Percentiles rank a stretch among this genome's conserved stretches.
Conservation (phyloP, 2,329 filamentous ascomycete genomes). For the Colletotrichum brevisporum region DNA sequence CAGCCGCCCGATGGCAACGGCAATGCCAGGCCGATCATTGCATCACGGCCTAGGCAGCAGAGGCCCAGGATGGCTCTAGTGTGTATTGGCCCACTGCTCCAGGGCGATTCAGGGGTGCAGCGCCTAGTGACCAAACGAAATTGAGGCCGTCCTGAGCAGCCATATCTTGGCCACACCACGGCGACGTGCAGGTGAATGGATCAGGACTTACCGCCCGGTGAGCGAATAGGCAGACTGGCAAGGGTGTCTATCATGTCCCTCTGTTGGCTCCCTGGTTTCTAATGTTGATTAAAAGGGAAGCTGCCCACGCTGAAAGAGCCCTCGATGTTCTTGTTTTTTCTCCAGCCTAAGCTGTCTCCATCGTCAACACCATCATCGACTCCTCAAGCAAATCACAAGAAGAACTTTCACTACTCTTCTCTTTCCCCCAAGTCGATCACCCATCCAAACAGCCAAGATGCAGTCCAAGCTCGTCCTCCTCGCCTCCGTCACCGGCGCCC, state of each 20-base stretch:
- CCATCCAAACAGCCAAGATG: slow-evolving; percentile 11
- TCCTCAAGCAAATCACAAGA: no score
- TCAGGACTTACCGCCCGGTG: no score
- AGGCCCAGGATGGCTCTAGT: not conserved
- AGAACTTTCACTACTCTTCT: not conserved
- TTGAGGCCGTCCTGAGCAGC: no score
- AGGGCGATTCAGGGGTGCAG: not conserved
- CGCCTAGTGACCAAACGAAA: not conserved
- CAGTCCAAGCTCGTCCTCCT: slow-evolving; percentile 35
- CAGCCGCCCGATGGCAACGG: not conserved
- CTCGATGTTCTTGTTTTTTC: no score
- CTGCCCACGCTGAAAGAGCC: no score
- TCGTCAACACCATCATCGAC: no score
- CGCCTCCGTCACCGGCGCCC: slow-evolving; percentile 19
- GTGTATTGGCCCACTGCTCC: not conserved
- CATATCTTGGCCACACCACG: not conserved
- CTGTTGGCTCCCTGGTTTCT: no score
- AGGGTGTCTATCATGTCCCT: no score
- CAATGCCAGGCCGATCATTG: slow-evolving; percentile 13
- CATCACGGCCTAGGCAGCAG: slow-evolving; percentile 21
- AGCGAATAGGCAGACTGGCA: no score
- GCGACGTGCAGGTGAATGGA: no score
- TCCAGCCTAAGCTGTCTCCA: not conserved
- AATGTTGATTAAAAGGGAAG: no score
- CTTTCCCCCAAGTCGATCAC: not conserved